Conservation (phyloP, 441 rosid genomes). For the Lepidium campestre region DNA sequence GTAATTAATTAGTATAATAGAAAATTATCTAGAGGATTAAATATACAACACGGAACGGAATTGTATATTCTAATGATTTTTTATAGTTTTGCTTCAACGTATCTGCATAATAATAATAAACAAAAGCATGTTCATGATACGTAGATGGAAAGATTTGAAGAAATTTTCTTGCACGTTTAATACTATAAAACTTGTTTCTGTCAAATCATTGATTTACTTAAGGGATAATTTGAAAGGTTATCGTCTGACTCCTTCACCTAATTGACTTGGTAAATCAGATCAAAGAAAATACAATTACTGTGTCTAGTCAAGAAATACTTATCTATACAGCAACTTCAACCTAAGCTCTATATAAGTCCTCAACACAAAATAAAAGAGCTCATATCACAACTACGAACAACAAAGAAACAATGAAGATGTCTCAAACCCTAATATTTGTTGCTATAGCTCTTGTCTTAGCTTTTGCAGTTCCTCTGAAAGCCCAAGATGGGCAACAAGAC, state of each 20-base stretch:
- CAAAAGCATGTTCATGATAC: neutral
- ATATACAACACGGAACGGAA: neutral
- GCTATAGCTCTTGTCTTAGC: constrained; percentile 1
- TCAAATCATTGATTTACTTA: neutral
- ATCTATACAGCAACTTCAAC: neutral
- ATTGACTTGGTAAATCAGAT: constrained; percentile 16
- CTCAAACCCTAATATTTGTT: neutral
- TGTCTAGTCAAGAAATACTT: too few relatives aligned
- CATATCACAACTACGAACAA: neutral
- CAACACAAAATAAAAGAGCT: neutral
- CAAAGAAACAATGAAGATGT: constrained; percentile 12
- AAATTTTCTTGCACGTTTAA: neutral
- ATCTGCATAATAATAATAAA: neutral
- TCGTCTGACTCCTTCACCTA: neutral
- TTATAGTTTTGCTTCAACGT: neutral
- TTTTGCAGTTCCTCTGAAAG: constrained; percentile 17
- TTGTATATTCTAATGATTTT: neutral
- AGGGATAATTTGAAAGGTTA: neutral
- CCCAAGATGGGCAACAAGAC: constrained; percentile 46
- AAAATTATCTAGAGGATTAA: neutral
- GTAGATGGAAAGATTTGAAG: neutral
- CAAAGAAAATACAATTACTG: neutral
- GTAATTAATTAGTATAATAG: neutral
- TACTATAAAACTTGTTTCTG: neutral
- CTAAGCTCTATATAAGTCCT: constrained; percentile 16